Evolutionary conservation across 73 alveolate genomes (phyloP), one percentile per base, ranked within the genome.

Genomic region (Halteria grandinella): DNA sequence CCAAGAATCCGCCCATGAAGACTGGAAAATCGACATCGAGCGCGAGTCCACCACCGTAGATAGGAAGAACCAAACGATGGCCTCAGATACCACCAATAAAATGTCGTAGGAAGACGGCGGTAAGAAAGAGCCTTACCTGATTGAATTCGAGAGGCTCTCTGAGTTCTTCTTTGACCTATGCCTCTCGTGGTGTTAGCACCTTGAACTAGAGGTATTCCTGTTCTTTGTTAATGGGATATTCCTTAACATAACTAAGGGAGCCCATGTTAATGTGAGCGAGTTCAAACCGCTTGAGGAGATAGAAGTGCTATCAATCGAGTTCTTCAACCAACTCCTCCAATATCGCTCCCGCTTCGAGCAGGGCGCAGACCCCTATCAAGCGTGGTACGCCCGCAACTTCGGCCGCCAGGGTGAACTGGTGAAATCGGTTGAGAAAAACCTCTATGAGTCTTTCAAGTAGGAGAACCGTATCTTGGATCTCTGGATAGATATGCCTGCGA

Each of bases 11-110:
- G 94, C 94, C 6, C 37, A 59, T 0, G 94, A 86, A 40, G 94
- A 86, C 52, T 86, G 94, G 90, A 71, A 86, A 41, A 79, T 86
- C 34, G 94, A 86, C 40, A 63, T 85, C 20, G 94, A 86, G 54
- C 62, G 89, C 31, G 89, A 85, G 75, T 29, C 58, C 17, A 44
- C 58, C 27, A 23, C n/a, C 62, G 39, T 25, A 62, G 63, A 25
- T 15, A 21, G 12, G 47, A 2, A 43, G 17, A 53, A 12, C 28
- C 41, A 1, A 36, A 11, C 5, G 11, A 11, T 11, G 47, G 47
- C 47, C 47, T 7, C 11, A 11, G 11, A 36, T 7, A 11, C 47
- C n/a, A 36, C 5, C n/a, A 11, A 11, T 36, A 11, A 5, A 5
- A 36, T 7, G 47, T 5, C 5, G 47, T 11, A 5, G 47, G 11